Evolutionary conservation across 1,284 basidiomycete genomes (phyloP), one percentile per base, ranked within the genome.

Genomic region (Coriolopsis trogii): DNA sequence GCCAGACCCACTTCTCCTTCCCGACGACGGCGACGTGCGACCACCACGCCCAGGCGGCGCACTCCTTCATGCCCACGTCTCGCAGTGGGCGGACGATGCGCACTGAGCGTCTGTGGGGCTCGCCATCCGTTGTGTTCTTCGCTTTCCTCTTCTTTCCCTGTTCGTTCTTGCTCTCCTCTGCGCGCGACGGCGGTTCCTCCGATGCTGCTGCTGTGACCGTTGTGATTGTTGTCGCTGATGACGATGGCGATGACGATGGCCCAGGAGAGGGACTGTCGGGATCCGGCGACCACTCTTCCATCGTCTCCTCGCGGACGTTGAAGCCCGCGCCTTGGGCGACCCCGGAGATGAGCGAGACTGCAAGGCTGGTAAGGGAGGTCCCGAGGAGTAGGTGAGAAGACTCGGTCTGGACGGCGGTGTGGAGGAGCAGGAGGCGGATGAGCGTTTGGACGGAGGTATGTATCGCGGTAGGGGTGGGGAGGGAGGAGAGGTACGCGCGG

Each of bases 301-400:
- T 78, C 24, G 83, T 75, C 60, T 93, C 88, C 61, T 91, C 84
- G 12, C 77, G 81, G 8, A 95, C 76, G 2, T 81, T 76, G 70
- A 89, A 92, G 0, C 92, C 93, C 2, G 84, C 82, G n/a, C 93
- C 93, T 61, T 86, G 82, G 0, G 90, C 81, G 41, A 94, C 85
- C 8, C 80, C 83, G 1, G 86, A 83, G 51, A 94, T 88, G 31
- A 94, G 73, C 10, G 84, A 81, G 42, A 93, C 79, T 0, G 92
- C 91, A 15, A 94, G 77, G 0, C 88, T 84, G 0, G 93, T 93
- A 13, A 93, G 75, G 1, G 87, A 89, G 20, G 91, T 89, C 50
- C 91, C 92, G n/a, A 93, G 75, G 5, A 93, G 71, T 8, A 94
- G 73, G 65, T 94, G 91, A 0, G 89, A 89, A 40, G 87, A 84